Evolutionary conservation across 148 eudicot genomes (phyloP), one percentile per base, ranked within the genome.

Genomic region (Pharnaceum exiguum): DNA sequence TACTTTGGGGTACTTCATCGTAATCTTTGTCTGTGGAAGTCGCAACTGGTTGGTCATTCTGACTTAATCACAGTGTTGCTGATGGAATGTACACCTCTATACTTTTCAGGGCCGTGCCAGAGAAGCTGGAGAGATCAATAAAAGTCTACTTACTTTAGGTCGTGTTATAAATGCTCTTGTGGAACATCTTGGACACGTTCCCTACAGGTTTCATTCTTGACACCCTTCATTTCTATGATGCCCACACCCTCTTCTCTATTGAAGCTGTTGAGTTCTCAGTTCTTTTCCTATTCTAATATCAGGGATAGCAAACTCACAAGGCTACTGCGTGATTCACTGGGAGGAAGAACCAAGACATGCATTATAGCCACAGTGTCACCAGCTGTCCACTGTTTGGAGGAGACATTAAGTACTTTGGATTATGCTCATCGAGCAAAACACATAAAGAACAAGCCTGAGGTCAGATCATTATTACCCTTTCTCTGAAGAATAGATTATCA

Each of bases 301-400:
- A 83, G 97, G 85, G 97, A 90, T 72, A 90, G 97, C 78, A 90
- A 90, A 74, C 95, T 90, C 57, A 90, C 97, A 46, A 81, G 97
- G 68, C 64, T 90, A 31, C 79, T 90, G 36, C 95, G 97, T 67
- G 97, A 90, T 65, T 90, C 97, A 8, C 59, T 90, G 69, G 97
- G 97, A 27, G 97, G 97, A 60, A 66, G 95, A 59, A 90, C 97
- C 16, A 90, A 90, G 77, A 90, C 97, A 21, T 90, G 97, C 63
- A 90, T 90, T 50, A 90, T 90, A 59, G 97, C 97, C 13, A 90
- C 97, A 19, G 97, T 90, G 21, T 90, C 97, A 67, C 97, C 97
- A 24, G 97, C 97, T 24, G 97, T 90, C 42, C 97, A 90, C 57
- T 90, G 97, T 70, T 75, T 89, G 15, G 95, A 86, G 75, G 97